Conservation (phyloP, 805 yeast genomes). For the Metschnikowia santaceciliae region DNA sequence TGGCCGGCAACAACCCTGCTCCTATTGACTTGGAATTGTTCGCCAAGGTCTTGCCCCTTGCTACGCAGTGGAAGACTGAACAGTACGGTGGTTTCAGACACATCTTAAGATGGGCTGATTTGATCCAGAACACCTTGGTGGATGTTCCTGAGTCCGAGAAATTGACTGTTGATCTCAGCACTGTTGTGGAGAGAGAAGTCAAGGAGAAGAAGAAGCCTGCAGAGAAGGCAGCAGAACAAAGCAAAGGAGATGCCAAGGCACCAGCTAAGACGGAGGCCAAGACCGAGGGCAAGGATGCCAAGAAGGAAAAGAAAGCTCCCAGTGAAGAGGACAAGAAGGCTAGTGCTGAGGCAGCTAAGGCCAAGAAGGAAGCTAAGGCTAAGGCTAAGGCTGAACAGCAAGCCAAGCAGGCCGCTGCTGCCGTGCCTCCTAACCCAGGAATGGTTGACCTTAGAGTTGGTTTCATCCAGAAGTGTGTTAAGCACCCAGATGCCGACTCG, state of each 20-base stretch:
- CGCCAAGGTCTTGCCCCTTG: conserved; percentile 58
- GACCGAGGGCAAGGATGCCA: conserved; percentile 8
- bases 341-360: conserved; percentile 57
- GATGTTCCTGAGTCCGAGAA: conserved; percentile 52
- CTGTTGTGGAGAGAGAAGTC: conserved; percentile 70
- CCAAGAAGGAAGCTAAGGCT: conserved; percentile 60
- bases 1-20: conserved; percentile 64
- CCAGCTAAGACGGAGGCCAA: conserved; percentile 10
- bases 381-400: conserved; percentile 50
- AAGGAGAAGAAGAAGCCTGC: conserved; percentile 55
- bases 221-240: conserved; percentile 27
- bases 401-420: conserved; percentile 48
- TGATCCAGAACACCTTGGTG: conserved; percentile 66
- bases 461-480: conserved; percentile 90
- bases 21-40: conserved; percentile 70
- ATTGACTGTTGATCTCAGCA: conserved; percentile 53
- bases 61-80: conserved; percentile 53
- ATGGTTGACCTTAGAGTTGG: conserved; percentile 93
- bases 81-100: conserved; percentile 70
- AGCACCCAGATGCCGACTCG: conserved; percentile 97
- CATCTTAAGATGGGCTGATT: conserved; percentile 87
- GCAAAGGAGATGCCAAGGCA: conserved; percentile 25
- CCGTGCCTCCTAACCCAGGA: conserved; percentile 72
- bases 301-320: conserved; percentile 12
- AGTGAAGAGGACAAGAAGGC: conserved; percentile 43